phyloP scores from a whole-genome alignment of 2,329 filamentous ascomycete species.

The Diplodia scrobiculata region DNA sequence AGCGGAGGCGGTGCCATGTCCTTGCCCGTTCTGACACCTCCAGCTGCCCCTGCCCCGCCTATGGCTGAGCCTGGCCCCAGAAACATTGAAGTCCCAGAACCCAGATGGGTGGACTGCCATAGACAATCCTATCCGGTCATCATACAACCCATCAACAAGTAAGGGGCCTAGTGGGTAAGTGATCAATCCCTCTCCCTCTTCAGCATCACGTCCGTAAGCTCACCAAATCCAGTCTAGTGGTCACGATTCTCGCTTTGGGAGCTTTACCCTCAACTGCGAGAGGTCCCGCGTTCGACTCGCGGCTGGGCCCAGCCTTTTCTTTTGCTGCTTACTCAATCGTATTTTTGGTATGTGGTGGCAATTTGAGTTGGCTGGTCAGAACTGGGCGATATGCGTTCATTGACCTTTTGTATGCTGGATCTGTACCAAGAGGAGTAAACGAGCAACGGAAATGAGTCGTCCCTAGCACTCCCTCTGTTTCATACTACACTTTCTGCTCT shows the following conservation, averaged over 20 bases:
- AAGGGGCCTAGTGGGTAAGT: conserved; percentile 19
- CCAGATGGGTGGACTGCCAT: not conserved
- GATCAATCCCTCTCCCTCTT: not conserved
- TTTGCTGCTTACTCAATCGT: not conserved
- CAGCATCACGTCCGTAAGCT: not conserved
- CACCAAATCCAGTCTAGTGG: conserved; percentile 19
- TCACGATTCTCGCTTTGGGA: conserved; percentile 25
- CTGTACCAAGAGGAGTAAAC: too few species aligned
- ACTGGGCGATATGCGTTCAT: too few species aligned
- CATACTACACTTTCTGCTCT: too few species aligned
- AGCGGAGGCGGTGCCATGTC: too few species aligned
- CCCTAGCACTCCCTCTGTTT: too few species aligned
- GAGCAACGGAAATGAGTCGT: too few species aligned
- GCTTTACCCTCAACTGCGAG: conserved; percentile 5
- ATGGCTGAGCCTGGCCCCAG: too few species aligned
- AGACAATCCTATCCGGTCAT: not conserved
- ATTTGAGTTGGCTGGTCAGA: not conserved
- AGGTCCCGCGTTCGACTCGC: conserved; percentile 21
- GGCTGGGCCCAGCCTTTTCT: conserved; percentile 11
- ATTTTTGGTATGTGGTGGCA: too few species aligned
- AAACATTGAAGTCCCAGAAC: not conserved
- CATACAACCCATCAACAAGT: not conserved
- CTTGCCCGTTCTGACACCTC: too few species aligned
- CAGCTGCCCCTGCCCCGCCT: too few species aligned
- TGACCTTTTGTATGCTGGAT: too few species aligned